Conservation (phyloP, 129 eudicot genomes). For the Cynara cardunculus region DNA sequence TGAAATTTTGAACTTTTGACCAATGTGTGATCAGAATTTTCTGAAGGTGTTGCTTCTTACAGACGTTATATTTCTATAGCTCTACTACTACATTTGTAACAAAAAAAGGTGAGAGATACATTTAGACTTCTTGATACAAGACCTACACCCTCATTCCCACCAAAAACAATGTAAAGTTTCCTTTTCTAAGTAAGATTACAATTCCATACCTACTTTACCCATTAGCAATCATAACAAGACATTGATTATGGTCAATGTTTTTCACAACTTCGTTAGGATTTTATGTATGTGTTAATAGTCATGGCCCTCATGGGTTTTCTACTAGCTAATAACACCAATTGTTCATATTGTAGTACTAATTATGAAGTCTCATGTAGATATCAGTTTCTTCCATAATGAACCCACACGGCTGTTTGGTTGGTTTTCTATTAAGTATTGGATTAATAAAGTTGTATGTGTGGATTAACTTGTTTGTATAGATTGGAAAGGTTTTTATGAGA, state of each 20-base stretch:
- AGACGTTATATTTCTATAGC: background rate
- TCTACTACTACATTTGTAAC: background rate
- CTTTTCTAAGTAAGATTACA: background rate
- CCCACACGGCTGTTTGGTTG: background rate
- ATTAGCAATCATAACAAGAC: background rate
- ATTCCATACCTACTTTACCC: background rate
- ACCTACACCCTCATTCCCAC: background rate
- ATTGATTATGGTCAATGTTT: background rate
- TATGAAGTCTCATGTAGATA: background rate
- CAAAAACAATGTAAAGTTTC: background rate
- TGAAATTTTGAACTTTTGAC: too few relatives aligned
- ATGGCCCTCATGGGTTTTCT: background rate
- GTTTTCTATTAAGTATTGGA: too few relatives aligned
- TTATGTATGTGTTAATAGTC: slow-evolving; percentile 3
- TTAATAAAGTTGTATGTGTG: too few relatives aligned
- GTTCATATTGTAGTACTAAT: background rate
- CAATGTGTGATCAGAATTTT: background rate
- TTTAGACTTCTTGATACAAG: background rate
- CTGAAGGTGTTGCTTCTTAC: background rate
- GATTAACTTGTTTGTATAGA: too few relatives aligned
- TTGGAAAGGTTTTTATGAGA: too few relatives aligned
- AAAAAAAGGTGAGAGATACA: background rate
- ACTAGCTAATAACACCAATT: background rate
- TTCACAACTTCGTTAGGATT: background rate
- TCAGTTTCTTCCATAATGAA: background rate